Conservation (phyloP, 495 filamentous ascomycete genomes). For the Halenospora varia region DNA sequence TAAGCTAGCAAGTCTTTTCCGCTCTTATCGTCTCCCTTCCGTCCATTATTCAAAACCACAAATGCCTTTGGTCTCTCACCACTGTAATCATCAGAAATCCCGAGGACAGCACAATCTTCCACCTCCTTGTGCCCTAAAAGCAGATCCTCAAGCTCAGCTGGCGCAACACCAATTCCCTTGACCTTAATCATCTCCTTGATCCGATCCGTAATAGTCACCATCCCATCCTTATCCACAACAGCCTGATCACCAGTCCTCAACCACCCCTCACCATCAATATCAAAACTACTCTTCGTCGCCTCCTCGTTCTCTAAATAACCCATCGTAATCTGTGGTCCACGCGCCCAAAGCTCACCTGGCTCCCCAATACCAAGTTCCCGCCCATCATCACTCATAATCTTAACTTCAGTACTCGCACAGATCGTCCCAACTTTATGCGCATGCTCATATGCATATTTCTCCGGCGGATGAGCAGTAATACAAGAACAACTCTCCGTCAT, state of each 20-base stretch:
- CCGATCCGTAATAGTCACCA: constrained; percentile 68
- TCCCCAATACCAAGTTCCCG: constrained; percentile 41
- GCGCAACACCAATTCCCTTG: constrained; percentile 66
- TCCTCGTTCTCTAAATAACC: constrained; percentile 74
- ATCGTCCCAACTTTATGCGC: constrained; percentile 58
- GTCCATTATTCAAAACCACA: constrained; percentile 44
- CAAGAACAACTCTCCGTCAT: constrained; percentile 65
- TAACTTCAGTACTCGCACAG: constrained; percentile 54
- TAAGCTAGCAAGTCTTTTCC: constrained; percentile 44
- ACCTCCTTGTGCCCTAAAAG: constrained; percentile 53
- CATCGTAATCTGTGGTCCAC: constrained; percentile 69
- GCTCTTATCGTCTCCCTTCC: constrained; percentile 28
- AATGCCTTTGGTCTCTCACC: constrained; percentile 66
- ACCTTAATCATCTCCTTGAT: constrained; percentile 81
- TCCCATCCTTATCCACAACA: constrained; percentile 52
- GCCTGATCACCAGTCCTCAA: constrained; percentile 69
- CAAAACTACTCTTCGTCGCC: constrained; percentile 65
- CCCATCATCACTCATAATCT: constrained; percentile 51
- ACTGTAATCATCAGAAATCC: constrained; percentile 54
- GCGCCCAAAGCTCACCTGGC: constrained; percentile 51
- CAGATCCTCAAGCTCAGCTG: constrained; percentile 65
- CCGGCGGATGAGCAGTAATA: constrained; percentile 54
- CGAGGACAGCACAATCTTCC: constrained; percentile 56
- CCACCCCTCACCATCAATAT: constrained; percentile 35
- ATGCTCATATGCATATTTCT: constrained; percentile 50